Conservation (phyloP, 768 basidiomycete genomes). For the Thelephora ganbajun region DNA sequence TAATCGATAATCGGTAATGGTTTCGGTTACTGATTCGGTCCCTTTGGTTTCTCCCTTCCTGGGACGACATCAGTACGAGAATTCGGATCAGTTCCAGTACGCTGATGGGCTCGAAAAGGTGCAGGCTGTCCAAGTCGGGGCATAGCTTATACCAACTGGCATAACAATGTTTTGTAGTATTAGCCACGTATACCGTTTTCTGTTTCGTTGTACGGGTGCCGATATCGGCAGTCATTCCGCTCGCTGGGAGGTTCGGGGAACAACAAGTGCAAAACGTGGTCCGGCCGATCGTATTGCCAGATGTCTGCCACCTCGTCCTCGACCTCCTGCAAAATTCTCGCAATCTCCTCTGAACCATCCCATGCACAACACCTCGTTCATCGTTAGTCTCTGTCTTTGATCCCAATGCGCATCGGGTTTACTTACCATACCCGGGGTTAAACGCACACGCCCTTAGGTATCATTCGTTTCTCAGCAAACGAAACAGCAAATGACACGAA, state of each 20-base stretch:
- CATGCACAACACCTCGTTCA: constrained; percentile 12
- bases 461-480: not conserved
- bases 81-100: constrained; percentile 71
- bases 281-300: not conserved
- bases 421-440: not conserved
- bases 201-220: too few relatives aligned
- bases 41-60: not conserved
- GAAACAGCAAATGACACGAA: not conserved
- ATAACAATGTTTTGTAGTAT: too few relatives aligned
- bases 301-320: not conserved
- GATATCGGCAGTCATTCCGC: too few relatives aligned
- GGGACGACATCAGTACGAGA: constrained; percentile 44
- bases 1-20: too few relatives aligned
- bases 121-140: not conserved
- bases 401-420: not conserved
- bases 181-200: too few relatives aligned
- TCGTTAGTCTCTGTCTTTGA: constrained; percentile 10
- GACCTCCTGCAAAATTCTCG: constrained; percentile 10
- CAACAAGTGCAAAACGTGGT: too few relatives aligned
- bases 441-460: not conserved
- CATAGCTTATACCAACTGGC: too few relatives aligned
- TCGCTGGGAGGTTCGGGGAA: too few relatives aligned
- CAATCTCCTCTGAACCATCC: constrained; percentile 14
- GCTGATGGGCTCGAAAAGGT: constrained; percentile 33
- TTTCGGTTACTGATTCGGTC: not conserved